A percentile compares a stretch with the other conserved stretches of the same genome.
phyloP scores from a whole-genome alignment of 1,284 basidiomycete species.

The Mycena sp. region DNA sequence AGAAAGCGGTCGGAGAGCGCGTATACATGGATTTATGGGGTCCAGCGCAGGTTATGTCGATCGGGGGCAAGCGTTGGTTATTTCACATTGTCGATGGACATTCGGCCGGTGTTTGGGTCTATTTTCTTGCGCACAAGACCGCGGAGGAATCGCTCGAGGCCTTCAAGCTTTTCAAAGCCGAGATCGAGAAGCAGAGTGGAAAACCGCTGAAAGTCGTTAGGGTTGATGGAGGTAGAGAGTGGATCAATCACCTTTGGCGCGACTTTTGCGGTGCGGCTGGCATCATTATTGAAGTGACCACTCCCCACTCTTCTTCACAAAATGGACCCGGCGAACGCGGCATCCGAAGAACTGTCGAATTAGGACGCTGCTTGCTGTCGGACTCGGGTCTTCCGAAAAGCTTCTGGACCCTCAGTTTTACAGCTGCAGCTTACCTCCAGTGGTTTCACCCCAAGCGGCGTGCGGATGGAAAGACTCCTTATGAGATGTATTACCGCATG shows the following conservation, averaged over 20 bases:
- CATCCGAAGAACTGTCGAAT: slow-evolving; percentile 29
- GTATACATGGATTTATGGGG: slow-evolving; percentile 27
- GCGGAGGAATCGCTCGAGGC: slow-evolving; percentile 2
- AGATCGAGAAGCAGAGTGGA: slow-evolving; percentile 18
- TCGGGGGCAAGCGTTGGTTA: slow-evolving; percentile 3
- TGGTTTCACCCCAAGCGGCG: slow-evolving; percentile 35
- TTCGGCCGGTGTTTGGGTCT: not conserved
- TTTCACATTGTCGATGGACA: slow-evolving; percentile 15
- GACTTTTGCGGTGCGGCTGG: slow-evolving; percentile 25
- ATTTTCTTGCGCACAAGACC: slow-evolving; percentile 12
- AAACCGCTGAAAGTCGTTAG: slow-evolving; percentile 4
- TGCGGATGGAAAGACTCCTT: slow-evolving; percentile 29
- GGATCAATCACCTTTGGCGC: slow-evolving; percentile 17
- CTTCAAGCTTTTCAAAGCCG: slow-evolving; percentile 14
- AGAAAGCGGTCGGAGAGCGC: slow-evolving; percentile 12
- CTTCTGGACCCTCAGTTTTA: slow-evolving; percentile 29
- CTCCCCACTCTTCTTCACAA: slow-evolving; percentile 33
- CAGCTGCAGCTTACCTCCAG: slow-evolving; percentile 29
- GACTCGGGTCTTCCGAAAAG: slow-evolving; percentile 29
- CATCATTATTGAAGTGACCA: slow-evolving; percentile 30
- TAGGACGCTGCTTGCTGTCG: slow-evolving; percentile 25
- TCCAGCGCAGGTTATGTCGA: slow-evolving; percentile 4
- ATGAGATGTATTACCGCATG: slow-evolving; percentile 28
- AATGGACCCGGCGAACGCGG: slow-evolving; percentile 30
- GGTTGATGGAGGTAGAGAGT: slow-evolving; percentile 22